Base-by-base conservation (phyloP, 768 basidiomycete species). In the Rhizopogon vulgaris region DNA sequence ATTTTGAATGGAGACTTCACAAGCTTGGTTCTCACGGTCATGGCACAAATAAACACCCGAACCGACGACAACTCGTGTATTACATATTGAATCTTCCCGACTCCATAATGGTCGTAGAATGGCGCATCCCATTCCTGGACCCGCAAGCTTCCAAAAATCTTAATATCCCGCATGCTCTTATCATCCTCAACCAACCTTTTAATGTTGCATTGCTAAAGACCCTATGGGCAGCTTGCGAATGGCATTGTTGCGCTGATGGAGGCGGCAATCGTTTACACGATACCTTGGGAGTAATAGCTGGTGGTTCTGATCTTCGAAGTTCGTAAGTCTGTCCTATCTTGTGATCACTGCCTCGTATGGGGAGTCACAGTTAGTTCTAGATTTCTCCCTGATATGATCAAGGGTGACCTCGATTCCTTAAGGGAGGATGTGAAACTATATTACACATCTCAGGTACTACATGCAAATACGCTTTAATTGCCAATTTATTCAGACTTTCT, bases 181-280 rank as follows among this genome's bases (percentile, higher is more conserved):
- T 97, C 59, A 84, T 99, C 58, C 78, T 97, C 51, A 97, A 99
- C 66, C 90, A 95, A 55, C 87, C 92, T 0, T 92, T 95, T 63
- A 82, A 83, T 22, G 56, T 68, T 3, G 58, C 70, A 9, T 75
- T 96, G 38, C 75, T 97, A 39, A 61, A 69, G 12, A 75, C 76
- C 9, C 66, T 94, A 8, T 96, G 82, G 78, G 62, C 64, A 12
- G 64, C 73, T 11, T 71, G 70, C 9, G 58, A 65, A 46, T 81
- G 82, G 78, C 75, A 69, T 37, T 77, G 75, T 49, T 95, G 91
- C 63, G 92, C 92, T 2, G 92, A 95, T 58, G 92, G 92, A 28
- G 92, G 92, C 24, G 89, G 87, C 7, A 95, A 95, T 66, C 78
- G 88, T 14, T 68, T 98, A 28, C 79, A 83, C 58, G 94, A 96